phyloP scores from a whole-genome alignment of 169 alveolate genomes.

The Miamiensis avidus region DNA sequence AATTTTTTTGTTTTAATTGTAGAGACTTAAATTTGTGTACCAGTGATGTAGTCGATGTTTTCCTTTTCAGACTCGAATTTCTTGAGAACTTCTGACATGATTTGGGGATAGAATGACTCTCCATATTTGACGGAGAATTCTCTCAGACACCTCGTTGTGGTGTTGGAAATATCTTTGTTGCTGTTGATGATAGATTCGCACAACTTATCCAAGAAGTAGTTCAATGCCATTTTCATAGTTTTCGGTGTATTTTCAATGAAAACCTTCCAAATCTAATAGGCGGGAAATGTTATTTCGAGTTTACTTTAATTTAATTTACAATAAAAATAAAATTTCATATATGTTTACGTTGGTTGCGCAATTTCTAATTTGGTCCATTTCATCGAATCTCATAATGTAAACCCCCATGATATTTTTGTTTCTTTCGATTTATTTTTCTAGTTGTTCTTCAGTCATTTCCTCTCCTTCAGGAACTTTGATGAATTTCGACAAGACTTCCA shows the following conservation, averaged over 20 bases:
- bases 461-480: conserved; percentile 50
- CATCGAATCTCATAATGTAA: conserved; percentile 54
- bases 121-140: not conserved
- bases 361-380: conserved; percentile 54
- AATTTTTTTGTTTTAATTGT: too few relatives aligned
- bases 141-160: not conserved
- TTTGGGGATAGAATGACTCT: not conserved
- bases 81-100: not conserved
- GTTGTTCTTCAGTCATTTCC: conserved; percentile 41
- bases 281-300: too few relatives aligned
- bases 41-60: not conserved
- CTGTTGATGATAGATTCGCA: not conserved
- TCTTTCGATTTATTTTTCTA: conserved; percentile 47
- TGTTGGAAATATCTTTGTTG: not conserved
- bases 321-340: not conserved
- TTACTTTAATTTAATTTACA: not conserved
- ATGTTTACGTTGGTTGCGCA: conserved; percentile 30
- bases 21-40: not conserved
- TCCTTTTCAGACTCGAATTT: not conserved
- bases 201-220: too few relatives aligned
- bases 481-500: conserved; percentile 31
- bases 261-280: not conserved
- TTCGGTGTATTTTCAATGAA: not conserved
- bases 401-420: conserved; percentile 40
- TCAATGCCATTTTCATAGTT: not conserved